Percentiles rank a stretch among this genome's conserved stretches.
Conservation (phyloP, 2,329 filamentous ascomycete genomes). For the Parasarocladium wereldwijsianum region DNA sequence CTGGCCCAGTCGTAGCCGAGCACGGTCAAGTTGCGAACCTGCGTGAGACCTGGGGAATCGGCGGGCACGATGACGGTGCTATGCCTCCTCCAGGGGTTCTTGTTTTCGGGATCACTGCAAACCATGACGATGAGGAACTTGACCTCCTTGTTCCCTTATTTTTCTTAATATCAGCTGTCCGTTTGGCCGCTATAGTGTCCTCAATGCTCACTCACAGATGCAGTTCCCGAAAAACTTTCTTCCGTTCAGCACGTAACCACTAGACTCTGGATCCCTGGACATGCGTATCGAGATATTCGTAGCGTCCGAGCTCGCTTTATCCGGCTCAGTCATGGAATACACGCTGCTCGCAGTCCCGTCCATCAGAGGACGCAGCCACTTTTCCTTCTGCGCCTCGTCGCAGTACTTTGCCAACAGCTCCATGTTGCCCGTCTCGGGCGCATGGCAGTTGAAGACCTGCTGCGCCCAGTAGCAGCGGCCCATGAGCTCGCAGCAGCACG, state of each 20-base stretch:
- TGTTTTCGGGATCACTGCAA: slow-evolving; percentile 60
- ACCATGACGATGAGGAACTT: slow-evolving; percentile 86
- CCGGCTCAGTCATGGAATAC: slow-evolving; percentile 80
- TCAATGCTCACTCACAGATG: slow-evolving; percentile 44
- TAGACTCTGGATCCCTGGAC: slow-evolving; percentile 57
- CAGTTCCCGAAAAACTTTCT: slow-evolving; percentile 95
- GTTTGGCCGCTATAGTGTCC: too few species aligned
- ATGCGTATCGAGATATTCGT: slow-evolving; percentile 76
- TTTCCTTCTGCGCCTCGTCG: slow-evolving; percentile 61
- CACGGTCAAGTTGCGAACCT: slow-evolving; percentile 75
- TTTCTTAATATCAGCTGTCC: too few species aligned
- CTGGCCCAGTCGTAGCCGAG: slow-evolving; percentile 73
- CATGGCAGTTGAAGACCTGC: slow-evolving; percentile 71
- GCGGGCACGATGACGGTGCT: slow-evolving; percentile 77
- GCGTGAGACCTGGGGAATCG: slow-evolving; percentile 61
- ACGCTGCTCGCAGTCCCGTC: slow-evolving; percentile 70
- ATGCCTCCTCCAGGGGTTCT: slow-evolving; percentile 68
- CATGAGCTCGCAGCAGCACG: slow-evolving; percentile 81
- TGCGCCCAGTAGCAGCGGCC: slow-evolving; percentile 67
- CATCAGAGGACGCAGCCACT: slow-evolving; percentile 65
- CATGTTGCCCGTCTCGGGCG: slow-evolving; percentile 84
- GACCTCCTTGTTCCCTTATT: slow-evolving; percentile 76
- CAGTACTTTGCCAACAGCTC: slow-evolving; percentile 78
- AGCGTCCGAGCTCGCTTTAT: slow-evolving; percentile 69
- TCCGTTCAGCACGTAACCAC: slow-evolving; percentile 76